Base-by-base conservation (phyloP, 148 eudicot species). In the Rheum nobile region DNA sequence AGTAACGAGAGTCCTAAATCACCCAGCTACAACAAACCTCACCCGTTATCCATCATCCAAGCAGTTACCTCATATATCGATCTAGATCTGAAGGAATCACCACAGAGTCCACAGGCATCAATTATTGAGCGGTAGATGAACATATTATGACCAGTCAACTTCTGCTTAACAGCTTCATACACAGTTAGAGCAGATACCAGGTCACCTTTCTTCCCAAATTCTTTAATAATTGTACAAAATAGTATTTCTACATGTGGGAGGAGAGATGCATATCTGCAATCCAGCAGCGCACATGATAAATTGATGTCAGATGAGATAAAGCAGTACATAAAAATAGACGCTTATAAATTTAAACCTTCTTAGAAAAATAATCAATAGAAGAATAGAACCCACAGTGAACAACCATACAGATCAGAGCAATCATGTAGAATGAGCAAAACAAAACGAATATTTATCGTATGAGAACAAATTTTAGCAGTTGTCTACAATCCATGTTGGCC, bases 61-160 rank as follows among this genome's bases (percentile, higher is more conserved):
- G 22, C 70, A 50, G 68, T 50, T 93, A 94, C 98, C 97, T 94
- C 93, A 80, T 83, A 94, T 74, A 94, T 90, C 74, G 86, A 80
- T 86, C 98, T 85, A 61, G 98, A 88, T 83, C 79, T 87, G 85
- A 82, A 73, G 83, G 84, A 85, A 77, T 94, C 84, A 68, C 89
- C 91, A 78, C 93, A 94, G 75, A 87, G 84, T 75, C 98, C 98
- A 76, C 98, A 94, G 72, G 80, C 90, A 80, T 94, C 98, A 74
- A 94, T 91, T 46, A 91, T 81, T 46, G 97, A 85, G 82, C 96
- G 96, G 85, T 90, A 94, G 70, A 82, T 85, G 73, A 86, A 90
- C 98, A 89, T 91, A 78, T 91, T 94, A 48, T 87, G 87, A 74
- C 84, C 80, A 67, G 73, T 83, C 75, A 80, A 76, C 71, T 82